Percentiles rank a stretch among this genome's conserved stretches.
Evolutionary conservation across 495 filamentous ascomycete genomes (phyloP).

Genomic region (Melanomma pulvis-pyrius): DNA sequence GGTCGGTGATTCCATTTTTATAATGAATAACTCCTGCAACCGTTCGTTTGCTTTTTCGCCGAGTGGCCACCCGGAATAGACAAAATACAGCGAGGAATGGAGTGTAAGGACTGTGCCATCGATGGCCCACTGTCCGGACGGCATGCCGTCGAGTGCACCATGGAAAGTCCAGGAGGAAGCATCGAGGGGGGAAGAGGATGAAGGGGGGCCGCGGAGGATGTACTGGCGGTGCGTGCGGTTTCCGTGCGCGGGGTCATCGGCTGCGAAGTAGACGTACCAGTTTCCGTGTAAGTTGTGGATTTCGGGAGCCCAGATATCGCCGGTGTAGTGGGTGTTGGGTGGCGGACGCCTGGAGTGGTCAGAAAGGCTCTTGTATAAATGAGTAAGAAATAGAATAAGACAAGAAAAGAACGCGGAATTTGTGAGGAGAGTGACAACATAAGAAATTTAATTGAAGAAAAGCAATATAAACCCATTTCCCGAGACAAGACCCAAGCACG

Average conservation of each 20-base stretch:
- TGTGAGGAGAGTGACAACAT: not conserved
- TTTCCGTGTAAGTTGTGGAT: conserved; percentile 40
- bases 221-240: conserved; percentile 42
- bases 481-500: too few species aligned
- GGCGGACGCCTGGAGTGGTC: conserved; percentile 29
- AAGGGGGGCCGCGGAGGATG: conserved; percentile 42
- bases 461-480: too few species aligned
- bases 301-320: conserved; percentile 45
- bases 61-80: conserved; percentile 46
- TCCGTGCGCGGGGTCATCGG: conserved; percentile 32
- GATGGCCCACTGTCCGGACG: conserved; percentile 43
- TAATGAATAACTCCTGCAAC: conserved; percentile 43
- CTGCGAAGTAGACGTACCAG: conserved; percentile 46
- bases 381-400: not conserved
- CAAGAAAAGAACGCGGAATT: not conserved
- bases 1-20: conserved; percentile 34
- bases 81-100: conserved; percentile 37
- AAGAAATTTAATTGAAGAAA: too few species aligned
- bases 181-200: conserved; percentile 20
- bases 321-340: conserved; percentile 31
- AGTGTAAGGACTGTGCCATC: conserved; percentile 44
- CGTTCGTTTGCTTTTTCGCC: conserved; percentile 27
- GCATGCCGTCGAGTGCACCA: conserved; percentile 40
- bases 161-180: conserved; percentile 35
- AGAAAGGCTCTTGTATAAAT: not conserved